Evolutionary conservation across 2,329 filamentous ascomycete species (phyloP), one percentile per base, ranked within the genome.

Genomic region (Amphichorda felina): DNA sequence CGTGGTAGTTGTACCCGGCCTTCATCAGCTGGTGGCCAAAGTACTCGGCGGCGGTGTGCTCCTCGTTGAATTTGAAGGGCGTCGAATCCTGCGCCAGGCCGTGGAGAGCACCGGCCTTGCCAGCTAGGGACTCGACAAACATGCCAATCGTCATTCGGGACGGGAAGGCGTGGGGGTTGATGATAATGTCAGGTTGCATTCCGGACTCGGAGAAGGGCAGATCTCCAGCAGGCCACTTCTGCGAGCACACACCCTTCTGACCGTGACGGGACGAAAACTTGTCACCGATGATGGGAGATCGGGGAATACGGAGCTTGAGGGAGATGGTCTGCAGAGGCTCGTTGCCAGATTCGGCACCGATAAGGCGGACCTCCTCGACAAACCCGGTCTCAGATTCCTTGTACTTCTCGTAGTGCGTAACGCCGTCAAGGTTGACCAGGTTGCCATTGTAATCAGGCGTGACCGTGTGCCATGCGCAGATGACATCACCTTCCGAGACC

Each of bases 81-180:
- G 91, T 96, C 30, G 78, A 88, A 56, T 98, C 91, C 58, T 96
- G 91, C 0, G 91, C 84, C n/a, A 95, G 70, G 32, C 91, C 91
- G 56, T 98, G 91, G 25, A 98, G 72, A 11, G 89, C 84, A 32
- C 91, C 91, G 8, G 89, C 78, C 64, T 98, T 98, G 41, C 91
- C 91, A 8, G 91, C 91, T 35, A 98, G 72, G 5, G 88, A 95
- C 65, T 98, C 91, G 53, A 98, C 78, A 60, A 98, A 96, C 85
- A 96, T 96, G 53, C 91, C 91, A 54, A 98, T 98, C 15, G 91
- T 98, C 91, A 98, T 98, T 61, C 91, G 88, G 31, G 89, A 96
- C 7, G 91, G 91, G 72, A 98, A 98, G 53, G 91, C 91, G 70
- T 98, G 91, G 28, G 91, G 91, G 64, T 98, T 98, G 69, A 98